Evolutionary conservation across 257 asterid species (phyloP).

Genomic region (Verbena officinalis): DNA sequence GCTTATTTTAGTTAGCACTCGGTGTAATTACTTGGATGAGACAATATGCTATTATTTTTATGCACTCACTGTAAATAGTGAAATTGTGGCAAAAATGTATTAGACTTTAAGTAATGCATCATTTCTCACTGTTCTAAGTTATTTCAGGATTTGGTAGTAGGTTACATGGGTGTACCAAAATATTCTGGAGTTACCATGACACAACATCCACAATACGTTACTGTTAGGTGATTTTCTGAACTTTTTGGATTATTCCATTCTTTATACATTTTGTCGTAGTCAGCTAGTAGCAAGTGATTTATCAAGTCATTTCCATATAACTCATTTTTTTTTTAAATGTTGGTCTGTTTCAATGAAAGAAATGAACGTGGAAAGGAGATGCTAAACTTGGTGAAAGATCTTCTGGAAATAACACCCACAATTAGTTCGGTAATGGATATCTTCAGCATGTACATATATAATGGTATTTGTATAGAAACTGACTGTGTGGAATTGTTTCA

Average conservation of each 20-base stretch:
- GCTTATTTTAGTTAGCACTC: no score
- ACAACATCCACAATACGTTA: constrained; percentile 92
- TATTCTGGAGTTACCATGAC: constrained; percentile 86
- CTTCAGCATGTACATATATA: not conserved
- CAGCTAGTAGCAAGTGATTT: no score
- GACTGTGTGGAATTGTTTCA: constrained; percentile 32
- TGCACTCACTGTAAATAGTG: not conserved
- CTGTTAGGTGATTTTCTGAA: constrained; percentile 67
- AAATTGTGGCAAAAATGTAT: not conserved
- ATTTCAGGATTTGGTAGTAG: constrained; percentile 95
- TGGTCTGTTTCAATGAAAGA: constrained; percentile 54
- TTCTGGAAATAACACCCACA: constrained; percentile 90
- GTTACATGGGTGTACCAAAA: constrained; percentile 99
- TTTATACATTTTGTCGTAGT: constrained; percentile 8
- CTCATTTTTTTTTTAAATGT: constrained; percentile 19
- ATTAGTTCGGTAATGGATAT: constrained; percentile 57
- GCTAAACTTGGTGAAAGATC: constrained; percentile 85
- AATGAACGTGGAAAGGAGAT: constrained; percentile 95
- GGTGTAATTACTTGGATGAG: constrained; percentile 6
- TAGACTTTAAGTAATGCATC: constrained; percentile 15
- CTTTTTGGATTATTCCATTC: constrained; percentile 14
- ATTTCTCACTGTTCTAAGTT: constrained; percentile 25
- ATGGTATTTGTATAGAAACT: constrained; percentile 11
- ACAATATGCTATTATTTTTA: not conserved
- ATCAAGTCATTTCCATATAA: not conserved